These are phyloP conservation scores for Penicillium simplicissimum DNA, from an alignment of 495 filamentous ascomycete genomes.

Conservation along the genomic window DNA sequence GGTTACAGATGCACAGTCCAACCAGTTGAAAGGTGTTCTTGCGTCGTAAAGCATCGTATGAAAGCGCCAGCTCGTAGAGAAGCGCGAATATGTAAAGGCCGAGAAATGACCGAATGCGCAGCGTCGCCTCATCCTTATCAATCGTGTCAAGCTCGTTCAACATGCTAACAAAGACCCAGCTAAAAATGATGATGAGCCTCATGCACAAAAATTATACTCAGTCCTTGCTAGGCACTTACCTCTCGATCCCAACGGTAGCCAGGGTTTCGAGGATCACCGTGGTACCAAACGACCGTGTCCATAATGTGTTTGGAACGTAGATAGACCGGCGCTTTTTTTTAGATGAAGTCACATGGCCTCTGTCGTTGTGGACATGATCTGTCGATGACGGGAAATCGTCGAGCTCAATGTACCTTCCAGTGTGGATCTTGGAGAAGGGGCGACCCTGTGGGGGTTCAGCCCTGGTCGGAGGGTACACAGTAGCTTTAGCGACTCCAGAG, in stretches of 20 bases:
- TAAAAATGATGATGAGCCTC: neutral
- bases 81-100: slow-evolving; percentile 28
- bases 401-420: slow-evolving; percentile 16
- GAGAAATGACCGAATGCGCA: slow-evolving; percentile 26
- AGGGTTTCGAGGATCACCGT: slow-evolving; percentile 23
- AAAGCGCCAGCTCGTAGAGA: slow-evolving; percentile 23
- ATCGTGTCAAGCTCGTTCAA: slow-evolving; percentile 16
- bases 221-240: slow-evolving; percentile 2
- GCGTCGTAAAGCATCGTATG: slow-evolving; percentile 26
- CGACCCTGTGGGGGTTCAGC: slow-evolving; percentile 6
- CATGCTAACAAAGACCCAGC: slow-evolving; percentile 26
- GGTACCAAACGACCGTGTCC: slow-evolving; percentile 23
- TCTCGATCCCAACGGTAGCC: slow-evolving; percentile 20
- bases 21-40: slow-evolving; percentile 26
- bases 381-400: slow-evolving; percentile 11
- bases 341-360: neutral
- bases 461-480: slow-evolving; percentile 8
- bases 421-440: slow-evolving; percentile 7
- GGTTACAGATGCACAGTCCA: slow-evolving; percentile 24
- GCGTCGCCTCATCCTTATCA: slow-evolving; percentile 3
- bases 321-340: neutral
- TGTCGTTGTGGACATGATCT: neutral
- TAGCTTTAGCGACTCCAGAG: slow-evolving; percentile 7
- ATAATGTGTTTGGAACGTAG: slow-evolving; percentile 25
- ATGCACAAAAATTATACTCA: neutral